Conservation (phyloP, 768 basidiomycete species). For the Termitomyces sp. region DNA sequence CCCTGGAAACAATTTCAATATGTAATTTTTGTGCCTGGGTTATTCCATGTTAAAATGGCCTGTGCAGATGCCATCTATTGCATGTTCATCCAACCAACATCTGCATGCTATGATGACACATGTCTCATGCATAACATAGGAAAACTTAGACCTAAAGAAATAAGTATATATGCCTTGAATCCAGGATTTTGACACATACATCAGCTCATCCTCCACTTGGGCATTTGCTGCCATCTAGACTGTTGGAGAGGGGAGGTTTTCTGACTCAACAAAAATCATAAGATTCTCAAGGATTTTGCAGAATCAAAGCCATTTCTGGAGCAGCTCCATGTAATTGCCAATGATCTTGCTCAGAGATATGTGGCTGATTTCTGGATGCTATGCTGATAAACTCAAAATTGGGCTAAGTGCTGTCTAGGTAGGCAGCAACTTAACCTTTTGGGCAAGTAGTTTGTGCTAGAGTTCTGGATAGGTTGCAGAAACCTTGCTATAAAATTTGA, state of each 20-base stretch:
- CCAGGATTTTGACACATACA: constrained; percentile 32
- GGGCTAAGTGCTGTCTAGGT: no score
- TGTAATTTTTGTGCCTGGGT: constrained; percentile 24
- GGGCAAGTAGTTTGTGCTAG: no score
- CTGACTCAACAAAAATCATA: neutral
- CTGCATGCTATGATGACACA: neutral
- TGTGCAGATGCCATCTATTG: constrained; percentile 19
- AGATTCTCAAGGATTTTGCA: constrained; percentile 22
- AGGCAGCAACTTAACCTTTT: no score
- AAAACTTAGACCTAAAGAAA: constrained; percentile 24
- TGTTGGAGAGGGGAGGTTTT: constrained; percentile 21
- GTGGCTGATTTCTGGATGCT: constrained; percentile 9
- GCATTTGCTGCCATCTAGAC: constrained; percentile 20
- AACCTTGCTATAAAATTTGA: no score
- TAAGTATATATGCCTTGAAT: constrained; percentile 13
- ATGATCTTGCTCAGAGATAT: constrained; percentile 14
- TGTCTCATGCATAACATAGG: neutral
- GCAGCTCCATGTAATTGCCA: constrained; percentile 19
- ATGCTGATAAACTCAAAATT: no score
- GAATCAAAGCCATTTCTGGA: constrained; percentile 20
- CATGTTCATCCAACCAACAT: constrained; percentile 16
- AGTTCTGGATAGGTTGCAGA: no score
- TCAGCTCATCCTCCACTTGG: constrained; percentile 24
- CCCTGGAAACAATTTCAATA: constrained; percentile 23
- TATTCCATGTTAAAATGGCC: constrained; percentile 28